Evolutionary conservation across 148 eudicot genomes (phyloP).

Genomic region (Fagopyrum tataricum): DNA sequence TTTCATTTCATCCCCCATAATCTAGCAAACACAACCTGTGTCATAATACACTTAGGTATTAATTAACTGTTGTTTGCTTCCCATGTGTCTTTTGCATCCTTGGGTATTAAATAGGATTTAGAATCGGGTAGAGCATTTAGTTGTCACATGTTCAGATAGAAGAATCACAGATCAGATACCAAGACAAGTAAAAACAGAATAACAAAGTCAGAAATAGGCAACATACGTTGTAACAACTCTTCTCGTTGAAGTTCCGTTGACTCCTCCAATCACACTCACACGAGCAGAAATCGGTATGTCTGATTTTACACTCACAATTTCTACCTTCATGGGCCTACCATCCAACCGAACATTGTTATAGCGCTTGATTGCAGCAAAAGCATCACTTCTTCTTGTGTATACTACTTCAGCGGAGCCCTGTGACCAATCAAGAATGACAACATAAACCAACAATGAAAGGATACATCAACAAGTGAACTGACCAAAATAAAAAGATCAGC

Average conservation of each 20-base stretch:
- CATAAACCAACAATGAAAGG: background rate
- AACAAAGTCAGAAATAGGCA: background rate
- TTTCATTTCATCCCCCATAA: too few relatives aligned
- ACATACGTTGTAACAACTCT: slow-evolving; percentile 64
- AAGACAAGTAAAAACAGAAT: background rate
- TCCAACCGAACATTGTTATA: slow-evolving; percentile 86
- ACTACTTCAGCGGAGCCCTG: slow-evolving; percentile 98
- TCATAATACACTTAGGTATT: too few relatives aligned
- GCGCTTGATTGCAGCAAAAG: slow-evolving; percentile 77
- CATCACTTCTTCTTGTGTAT: slow-evolving; percentile 72
- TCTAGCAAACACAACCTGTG: too few relatives aligned
- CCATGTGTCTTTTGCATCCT: background rate
- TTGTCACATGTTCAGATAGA: background rate
- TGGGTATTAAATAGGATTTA: background rate
- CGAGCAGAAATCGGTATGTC: slow-evolving; percentile 67
- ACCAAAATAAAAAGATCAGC: background rate
- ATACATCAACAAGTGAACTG: background rate
- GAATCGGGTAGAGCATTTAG: too few relatives aligned
- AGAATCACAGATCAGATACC: background rate
- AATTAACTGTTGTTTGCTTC: background rate
- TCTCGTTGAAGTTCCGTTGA: slow-evolving; percentile 53
- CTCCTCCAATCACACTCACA: slow-evolving; percentile 64
- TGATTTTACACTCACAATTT: slow-evolving; percentile 46
- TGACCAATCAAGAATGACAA: background rate
- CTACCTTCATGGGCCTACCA: slow-evolving; percentile 91